A percentile compares a stretch with the other conserved stretches of the same genome.
Conservation (phyloP, 805 yeast genomes). For the Yarrowia sp. region DNA sequence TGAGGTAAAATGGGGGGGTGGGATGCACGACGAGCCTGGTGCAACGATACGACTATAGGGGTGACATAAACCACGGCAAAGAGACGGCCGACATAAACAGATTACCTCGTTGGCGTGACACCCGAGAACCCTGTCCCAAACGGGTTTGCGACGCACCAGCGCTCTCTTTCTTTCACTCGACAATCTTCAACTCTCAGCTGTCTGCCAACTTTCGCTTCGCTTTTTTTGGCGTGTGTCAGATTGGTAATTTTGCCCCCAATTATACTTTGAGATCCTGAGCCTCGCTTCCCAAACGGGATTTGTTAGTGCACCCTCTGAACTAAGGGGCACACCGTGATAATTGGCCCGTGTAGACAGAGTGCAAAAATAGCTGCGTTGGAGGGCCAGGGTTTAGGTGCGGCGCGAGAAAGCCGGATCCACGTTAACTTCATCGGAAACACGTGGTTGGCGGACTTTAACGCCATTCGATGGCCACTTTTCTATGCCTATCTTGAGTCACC, state of each 20-base stretch:
- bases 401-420: neutral
- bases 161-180: neutral
- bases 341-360: neutral
- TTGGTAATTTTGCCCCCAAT: slow-evolving; percentile 25
- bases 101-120: neutral
- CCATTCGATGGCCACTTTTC: too few species aligned
- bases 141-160: neutral
- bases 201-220: neutral
- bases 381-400: neutral
- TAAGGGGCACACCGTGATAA: slow-evolving; percentile 12
- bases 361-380: neutral
- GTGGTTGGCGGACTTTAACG: neutral
- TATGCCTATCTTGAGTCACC: too few species aligned
- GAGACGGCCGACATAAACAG: neutral
- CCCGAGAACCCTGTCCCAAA: neutral
- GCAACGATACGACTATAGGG: neutral
- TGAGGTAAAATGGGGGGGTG: slow-evolving; percentile 35
- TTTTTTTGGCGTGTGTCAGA: slow-evolving; percentile 28
- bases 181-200: too few species aligned
- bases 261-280: slow-evolving; percentile 17
- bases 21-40: slow-evolving; percentile 16
- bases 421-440: neutral
- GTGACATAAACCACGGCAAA: slow-evolving; percentile 6
- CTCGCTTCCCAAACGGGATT: slow-evolving; percentile 32
- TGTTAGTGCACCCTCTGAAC: slow-evolving; percentile 16